Base-by-base conservation (phyloP, 208 protist species). In the Trypanosoma vivax region DNA sequence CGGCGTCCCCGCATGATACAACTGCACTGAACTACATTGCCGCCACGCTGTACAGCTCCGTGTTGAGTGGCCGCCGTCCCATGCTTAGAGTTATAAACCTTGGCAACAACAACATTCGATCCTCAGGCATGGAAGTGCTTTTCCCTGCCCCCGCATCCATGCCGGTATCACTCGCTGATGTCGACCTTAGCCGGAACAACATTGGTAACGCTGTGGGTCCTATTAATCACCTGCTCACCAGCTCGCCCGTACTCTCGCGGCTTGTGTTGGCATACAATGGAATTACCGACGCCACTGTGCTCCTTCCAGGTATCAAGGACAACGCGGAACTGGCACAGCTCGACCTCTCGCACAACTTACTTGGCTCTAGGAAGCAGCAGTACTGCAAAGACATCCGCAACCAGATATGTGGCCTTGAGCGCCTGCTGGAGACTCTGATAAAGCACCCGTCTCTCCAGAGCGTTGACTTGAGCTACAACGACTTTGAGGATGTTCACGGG, bases 401-500 rank as follows among this genome's bases (percentile, higher is more conserved):
- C 42, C 73, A 76, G 38, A 18, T 71, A 9, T 48, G 23, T n/a
- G 58, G 50, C 14, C 65, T 88, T 3, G 45, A 24, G 14, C 35
- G 63, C 24, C 55, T 87, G 13, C 46, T 87, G 21, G 28, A 62
- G 0, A 38, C 43, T 18, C 30, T 88, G 5, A 57, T 62, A 50
- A 64, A 37, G 19, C 70, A 75, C 53, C 81, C 37, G 9, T 51
- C 50, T 11, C 68, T 90, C 18, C 43, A 51, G 24, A 52, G 59
- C 24, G 19, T 90, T 2, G 64, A 88, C 55, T 51, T 92, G 21
- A 79, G 79, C 64, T 72, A 73, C 58, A 92, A 92, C 53, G 81
- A 92, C 37, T 74, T 88, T 47, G 68, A 70, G 5, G 45, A 27
- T 19, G 49, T 49, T 16, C 85, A 92, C 52, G 62, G 74, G 1